Evolutionary conservation across 768 basidiomycete species (phyloP), one percentile per base, ranked within the genome.

Genomic region (Rossbeevera mucosa): DNA sequence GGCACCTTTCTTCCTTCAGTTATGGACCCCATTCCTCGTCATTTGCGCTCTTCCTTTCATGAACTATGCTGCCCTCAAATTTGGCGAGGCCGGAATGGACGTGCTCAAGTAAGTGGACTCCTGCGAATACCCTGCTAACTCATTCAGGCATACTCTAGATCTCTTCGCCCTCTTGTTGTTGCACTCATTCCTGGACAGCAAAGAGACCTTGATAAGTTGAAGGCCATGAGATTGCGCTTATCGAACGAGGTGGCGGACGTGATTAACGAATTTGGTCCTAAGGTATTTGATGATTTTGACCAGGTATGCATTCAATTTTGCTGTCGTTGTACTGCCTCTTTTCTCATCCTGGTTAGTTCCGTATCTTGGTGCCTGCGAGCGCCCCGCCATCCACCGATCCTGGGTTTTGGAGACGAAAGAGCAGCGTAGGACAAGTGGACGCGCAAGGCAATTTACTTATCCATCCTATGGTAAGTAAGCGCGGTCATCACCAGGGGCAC

Each of bases 51-150:
- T 97, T 26, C 95, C 95, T 13, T 82, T 91, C 67, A 86, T 95
- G 75, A 94, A 90, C 51, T 91, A 88, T 63, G 91, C 92, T 5
- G 91, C 95, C 6, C 79, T 98, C 48, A 95, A 96, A 69, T 98
- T 98, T 62, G 95, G 95, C 40, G 95, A 98, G 68, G 95, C 94
- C 29, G 95, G 94, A 21, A 86, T 96, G 83, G 95, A 98, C 62
- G 93, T 98, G 24, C 76, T 94, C 49, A 97, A 97, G 94, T 94
- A 61, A 59, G 88, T 72, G n/a, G 45, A 44, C 28, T n/a, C 18
- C 9, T 45, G 16, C 29, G 18, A 47, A 25, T 22, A 3, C 14
- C 25, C 30, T 14, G 28, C 44, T 26, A 46, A 47, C 48, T 52
- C 9, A 45, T 55, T 45, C 50, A 60, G 11, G 50, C 55, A 22